Percentiles rank a stretch among this genome's conserved stretches.
Conservation (phyloP, 164 flowering plant species). For the Santalum album region DNA sequence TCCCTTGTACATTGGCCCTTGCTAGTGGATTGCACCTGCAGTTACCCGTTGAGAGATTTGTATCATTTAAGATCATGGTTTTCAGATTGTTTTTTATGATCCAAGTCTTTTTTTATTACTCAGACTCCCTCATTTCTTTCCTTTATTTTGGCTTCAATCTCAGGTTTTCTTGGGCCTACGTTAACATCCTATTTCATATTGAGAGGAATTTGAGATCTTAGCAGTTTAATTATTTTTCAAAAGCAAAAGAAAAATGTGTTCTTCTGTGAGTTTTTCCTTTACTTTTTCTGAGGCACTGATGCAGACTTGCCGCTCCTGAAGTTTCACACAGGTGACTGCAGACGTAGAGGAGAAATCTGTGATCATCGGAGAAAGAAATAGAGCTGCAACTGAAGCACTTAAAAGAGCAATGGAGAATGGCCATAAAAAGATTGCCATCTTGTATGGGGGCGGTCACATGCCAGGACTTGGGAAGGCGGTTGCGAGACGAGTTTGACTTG, state of each 20-base stretch:
- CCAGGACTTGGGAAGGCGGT: constrained; percentile 90
- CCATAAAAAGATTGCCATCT: constrained; percentile 62
- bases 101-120: no score
- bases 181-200: no score
- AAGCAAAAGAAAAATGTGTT: no score
- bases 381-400: constrained; percentile 68
- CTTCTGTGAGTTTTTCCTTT: neutral
- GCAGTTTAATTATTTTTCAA: no score
- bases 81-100: no score
- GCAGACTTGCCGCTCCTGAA: constrained; percentile 18
- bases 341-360: constrained; percentile 81
- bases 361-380: constrained; percentile 90
- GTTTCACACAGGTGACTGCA: constrained; percentile 64
- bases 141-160: no score
- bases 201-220: no score
- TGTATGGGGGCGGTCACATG: constrained; percentile 99
- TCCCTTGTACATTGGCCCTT: no score
- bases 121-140: no score
- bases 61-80: no score
- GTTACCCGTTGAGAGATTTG: neutral
- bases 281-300: constrained; percentile 1
- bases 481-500: constrained; percentile 71
- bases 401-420: constrained; percentile 58
- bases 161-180: no score
- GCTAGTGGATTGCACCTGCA: neutral